Conservation (phyloP, 306 rosid genomes). For the Inga leiocalycina region DNA sequence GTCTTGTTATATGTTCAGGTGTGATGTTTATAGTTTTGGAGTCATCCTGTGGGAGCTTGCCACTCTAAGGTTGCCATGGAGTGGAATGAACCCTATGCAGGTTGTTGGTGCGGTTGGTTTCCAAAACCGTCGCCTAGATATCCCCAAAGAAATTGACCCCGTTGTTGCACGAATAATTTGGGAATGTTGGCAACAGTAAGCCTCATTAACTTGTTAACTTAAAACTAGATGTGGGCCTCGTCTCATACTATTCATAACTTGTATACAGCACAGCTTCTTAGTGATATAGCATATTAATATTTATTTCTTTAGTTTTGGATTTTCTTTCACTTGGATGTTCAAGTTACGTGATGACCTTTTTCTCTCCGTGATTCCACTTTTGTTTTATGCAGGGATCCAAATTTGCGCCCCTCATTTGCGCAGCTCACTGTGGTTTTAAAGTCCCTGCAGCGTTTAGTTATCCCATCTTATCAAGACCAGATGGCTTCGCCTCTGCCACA, state of each 20-base stretch:
- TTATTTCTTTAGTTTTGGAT: background rate
- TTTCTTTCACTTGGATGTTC: background rate
- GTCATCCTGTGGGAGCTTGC: slow-evolving; percentile 82
- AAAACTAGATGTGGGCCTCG: background rate
- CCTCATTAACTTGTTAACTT: slow-evolving; percentile 5
- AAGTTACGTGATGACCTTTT: background rate
- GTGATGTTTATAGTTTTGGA: slow-evolving; percentile 81
- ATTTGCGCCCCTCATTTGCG: slow-evolving; percentile 68
- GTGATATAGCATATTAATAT: background rate
- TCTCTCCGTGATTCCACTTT: background rate
- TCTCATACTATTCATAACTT: background rate
- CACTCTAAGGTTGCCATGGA: slow-evolving; percentile 72
- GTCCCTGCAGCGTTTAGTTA: slow-evolving; percentile 62
- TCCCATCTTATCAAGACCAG: slow-evolving; percentile 57
- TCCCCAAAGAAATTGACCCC: slow-evolving; percentile 74
- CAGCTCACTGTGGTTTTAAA: slow-evolving; percentile 61
- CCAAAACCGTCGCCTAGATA: slow-evolving; percentile 73
- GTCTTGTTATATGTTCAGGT: slow-evolving; percentile 44
- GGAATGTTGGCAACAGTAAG: slow-evolving; percentile 84
- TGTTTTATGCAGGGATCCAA: slow-evolving; percentile 51
- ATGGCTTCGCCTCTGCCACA: slow-evolving; percentile 48
- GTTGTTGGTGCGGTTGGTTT: slow-evolving; percentile 84
- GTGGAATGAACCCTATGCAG: slow-evolving; percentile 84
- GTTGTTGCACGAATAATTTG: slow-evolving; percentile 61
- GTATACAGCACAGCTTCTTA: background rate